Evolutionary conservation across 768 basidiomycete genomes (phyloP).

Genomic region (Lyophyllum decastes): DNA sequence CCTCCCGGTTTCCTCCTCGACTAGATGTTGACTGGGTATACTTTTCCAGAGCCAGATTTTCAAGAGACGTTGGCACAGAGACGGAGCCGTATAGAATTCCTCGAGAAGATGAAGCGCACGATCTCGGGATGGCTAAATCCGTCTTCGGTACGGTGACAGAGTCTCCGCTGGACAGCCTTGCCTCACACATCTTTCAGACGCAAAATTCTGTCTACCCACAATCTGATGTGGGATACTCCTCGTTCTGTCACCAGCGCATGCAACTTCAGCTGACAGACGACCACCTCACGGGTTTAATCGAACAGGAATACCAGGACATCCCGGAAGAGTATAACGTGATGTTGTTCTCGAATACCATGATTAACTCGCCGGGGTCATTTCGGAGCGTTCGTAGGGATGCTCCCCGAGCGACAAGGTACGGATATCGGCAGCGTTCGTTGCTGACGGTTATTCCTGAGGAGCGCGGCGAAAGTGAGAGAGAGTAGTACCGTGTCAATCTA

Average conservation of each 20-base stretch:
- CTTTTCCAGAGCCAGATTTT: background rate
- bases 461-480: background rate
- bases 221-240: background rate
- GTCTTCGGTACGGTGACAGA: background rate
- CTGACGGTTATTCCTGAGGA: conserved; percentile 8
- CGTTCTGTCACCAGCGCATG: conserved; percentile 1
- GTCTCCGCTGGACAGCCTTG: background rate
- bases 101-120: conserved; percentile 3
- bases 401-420: conserved; percentile 2
- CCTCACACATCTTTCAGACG: background rate
- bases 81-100: conserved; percentile 4
- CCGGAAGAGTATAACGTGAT: background rate
- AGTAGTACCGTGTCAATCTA: background rate
- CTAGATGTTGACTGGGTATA: background rate
- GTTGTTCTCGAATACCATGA: background rate
- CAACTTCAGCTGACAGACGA: background rate
- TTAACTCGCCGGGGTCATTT: background rate
- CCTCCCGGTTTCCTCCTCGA: background rate
- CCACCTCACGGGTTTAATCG: conserved; percentile 2
- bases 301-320: background rate
- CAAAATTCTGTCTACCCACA: background rate
- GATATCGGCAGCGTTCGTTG: background rate
- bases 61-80: background rate
- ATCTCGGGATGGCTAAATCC: conserved; percentile 3
- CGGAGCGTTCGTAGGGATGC: background rate